Evolutionary conservation across 2,329 filamentous ascomycete species (phyloP), one percentile per base, ranked within the genome.

Genomic region (Fusarium sp.): DNA sequence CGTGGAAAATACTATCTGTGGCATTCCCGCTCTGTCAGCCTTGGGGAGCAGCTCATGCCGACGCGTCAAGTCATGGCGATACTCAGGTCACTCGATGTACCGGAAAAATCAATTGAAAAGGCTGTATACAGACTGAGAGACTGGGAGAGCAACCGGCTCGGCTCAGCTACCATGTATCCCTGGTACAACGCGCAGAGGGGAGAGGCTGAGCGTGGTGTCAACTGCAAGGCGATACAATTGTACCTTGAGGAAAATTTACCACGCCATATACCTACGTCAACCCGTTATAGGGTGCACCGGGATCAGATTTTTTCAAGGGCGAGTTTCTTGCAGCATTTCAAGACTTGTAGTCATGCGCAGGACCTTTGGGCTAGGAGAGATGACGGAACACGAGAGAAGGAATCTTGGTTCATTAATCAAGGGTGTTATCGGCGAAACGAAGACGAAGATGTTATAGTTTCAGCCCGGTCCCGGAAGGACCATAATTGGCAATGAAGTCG

Each of bases 161-260:
- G 41, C 14, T 37, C 69, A 11, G 64, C 39, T 11, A 43, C 48
- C 2, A 4, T 14, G 2, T 65, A 61, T 18, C 72, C 69, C 2
- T 52, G 20, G 31, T 54, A 62, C 1, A 9, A 73, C 6, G 2
- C 2, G 2, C 1, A 8, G 0, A 71, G 7, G 0, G 45, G 14
- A 3, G 41, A 6, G 5, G 39, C 11, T 3, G 24, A 50, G 5
- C 27, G 20, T 16, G 72, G 72, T 1, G 33, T 73, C 0, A 68
- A n/a, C 2, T 75, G 72, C 22, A 62, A 35, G 7, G 57, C 10
- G 31, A 20, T 71, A 64, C 13, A 45, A 58, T n/a, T 54, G 18
- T 14, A 54, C 48, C 2, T 52, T 1, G 18, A 52, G 48, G 29
- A 13, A 50, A 50, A 16, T 1, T 0, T 13, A 0, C 48, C 22